Conservation (phyloP, 331 rosid genomes). For the Rhamnella rubrinervis region DNA sequence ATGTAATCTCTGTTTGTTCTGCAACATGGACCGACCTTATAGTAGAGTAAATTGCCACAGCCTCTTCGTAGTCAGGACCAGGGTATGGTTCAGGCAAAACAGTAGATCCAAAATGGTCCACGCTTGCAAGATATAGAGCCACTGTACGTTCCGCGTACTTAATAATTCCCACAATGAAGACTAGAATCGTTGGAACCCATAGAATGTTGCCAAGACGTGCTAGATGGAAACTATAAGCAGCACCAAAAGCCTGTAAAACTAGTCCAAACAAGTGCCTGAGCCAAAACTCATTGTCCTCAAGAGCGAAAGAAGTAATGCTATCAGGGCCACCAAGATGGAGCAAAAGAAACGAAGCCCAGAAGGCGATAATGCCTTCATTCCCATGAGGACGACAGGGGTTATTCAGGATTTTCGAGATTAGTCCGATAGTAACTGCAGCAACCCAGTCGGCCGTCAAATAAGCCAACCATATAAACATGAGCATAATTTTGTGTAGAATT, state of each 20-base stretch:
- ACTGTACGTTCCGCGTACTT: conserved; percentile 26
- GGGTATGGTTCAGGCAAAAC: conserved; percentile 11
- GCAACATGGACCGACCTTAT: conserved; percentile 1
- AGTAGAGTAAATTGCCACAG: background rate
- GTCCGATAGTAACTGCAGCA: background rate
- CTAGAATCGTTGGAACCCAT: conserved; percentile 6
- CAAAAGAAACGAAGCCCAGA: conserved; percentile 30
- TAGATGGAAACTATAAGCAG: conserved; percentile 9
- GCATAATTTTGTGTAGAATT: background rate
- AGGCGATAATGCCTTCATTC: conserved; percentile 1
- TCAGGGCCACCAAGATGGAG: conserved; percentile 35
- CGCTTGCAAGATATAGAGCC: conserved; percentile 27
- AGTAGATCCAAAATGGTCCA: conserved; percentile 26
- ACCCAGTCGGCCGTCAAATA: background rate
- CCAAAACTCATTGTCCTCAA: conserved; percentile 33
- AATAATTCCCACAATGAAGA: conserved; percentile 22
- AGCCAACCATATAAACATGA: background rate
- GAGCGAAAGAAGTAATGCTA: conserved; percentile 33
- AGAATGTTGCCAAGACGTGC: conserved; percentile 4
- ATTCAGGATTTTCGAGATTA: background rate
- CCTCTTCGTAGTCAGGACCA: conserved; percentile 30
- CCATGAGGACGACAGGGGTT: background rate
- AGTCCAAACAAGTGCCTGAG: conserved; percentile 24
- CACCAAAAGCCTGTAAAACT: conserved; percentile 15
- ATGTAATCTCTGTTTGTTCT: background rate